Evolutionary conservation across 225 moss, liverwort and hornwort genomes (phyloP), one percentile per base, ranked within the genome.

Genomic region (Asterella californica): DNA sequence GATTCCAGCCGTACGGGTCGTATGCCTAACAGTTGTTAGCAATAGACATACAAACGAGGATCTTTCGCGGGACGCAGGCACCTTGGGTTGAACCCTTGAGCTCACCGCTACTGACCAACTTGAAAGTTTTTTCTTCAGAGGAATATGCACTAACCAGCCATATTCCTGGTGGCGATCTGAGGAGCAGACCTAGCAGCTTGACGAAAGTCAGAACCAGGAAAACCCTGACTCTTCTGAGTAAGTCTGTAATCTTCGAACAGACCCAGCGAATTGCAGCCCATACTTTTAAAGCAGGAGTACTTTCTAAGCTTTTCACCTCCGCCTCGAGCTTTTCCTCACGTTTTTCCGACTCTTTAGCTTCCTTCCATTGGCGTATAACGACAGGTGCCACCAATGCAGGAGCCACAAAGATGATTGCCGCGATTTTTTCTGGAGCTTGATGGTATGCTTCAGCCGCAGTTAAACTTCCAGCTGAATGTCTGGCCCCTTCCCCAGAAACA

Each of bases 401-500:
- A 29, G 89, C 95, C 83, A 99, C 81, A 61, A 99, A 79, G 72
- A 99, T 84, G 76, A 99, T 83, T 24, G 91, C 99, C 73, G 92
- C 92, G 77, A 99, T 84, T 83, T 91, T 93, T 79, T 95, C 95
- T 72, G 95, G 95, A 72, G 89, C 88, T 78, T 92, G 88, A 64
- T 93, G 86, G 76, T 93, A 95, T 64, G 95, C 93, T 84, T 93
- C 92, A 76, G 92, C 84, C 70, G 99, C 99, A 76, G 93, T 89
- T 83, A 99, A 80, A 73, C 92, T 87, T 82, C 99, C 99, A 87
- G 95, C 99, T 74, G 99, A 99, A 79, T 99, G 99, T 77, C 95
- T 95, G 91, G 72, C 82, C 80, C 70, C 85, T 82, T 90, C 76
- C 87, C 81, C 79, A 86, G 75, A 69, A 33, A 33, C 29, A 74